Evolutionary conservation across 768 basidiomycete genomes (phyloP).

Genomic region (Pleurotus tuber-regium): DNA sequence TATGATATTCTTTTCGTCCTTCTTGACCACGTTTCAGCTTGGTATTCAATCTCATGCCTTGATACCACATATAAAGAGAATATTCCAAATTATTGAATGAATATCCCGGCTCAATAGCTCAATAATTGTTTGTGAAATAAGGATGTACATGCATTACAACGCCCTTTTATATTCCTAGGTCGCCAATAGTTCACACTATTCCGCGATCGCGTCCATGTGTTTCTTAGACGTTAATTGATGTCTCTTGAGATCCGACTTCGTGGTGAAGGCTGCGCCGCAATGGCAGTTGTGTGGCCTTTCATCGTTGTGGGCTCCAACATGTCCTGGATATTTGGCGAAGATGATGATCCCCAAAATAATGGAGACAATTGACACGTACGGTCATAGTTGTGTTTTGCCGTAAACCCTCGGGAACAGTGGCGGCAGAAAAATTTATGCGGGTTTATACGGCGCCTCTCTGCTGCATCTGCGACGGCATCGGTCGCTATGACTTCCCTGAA

Average conservation of each 20-base stretch:
- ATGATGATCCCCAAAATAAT: not conserved
- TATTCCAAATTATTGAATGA: no score
- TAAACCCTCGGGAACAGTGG: not conserved
- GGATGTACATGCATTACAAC: no score
- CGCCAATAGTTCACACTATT: not conserved
- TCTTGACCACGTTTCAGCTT: no score
- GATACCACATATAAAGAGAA: no score
- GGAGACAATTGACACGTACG: not conserved
- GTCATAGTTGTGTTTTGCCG: not conserved
- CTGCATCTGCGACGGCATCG: not conserved
- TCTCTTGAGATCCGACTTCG: not conserved
- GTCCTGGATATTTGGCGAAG: not conserved
- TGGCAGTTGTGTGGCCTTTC: not conserved
- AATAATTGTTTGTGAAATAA: no score
- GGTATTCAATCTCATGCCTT: no score
- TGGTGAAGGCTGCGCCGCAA: constrained; percentile 4
- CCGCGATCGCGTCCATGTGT: not conserved
- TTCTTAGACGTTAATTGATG: constrained; percentile 4
- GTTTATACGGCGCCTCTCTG: not conserved
- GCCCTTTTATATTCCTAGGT: no score
- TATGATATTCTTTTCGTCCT: no score
- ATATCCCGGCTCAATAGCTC: no score
- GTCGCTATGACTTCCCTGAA: not conserved
- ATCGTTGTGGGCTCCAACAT: not conserved
- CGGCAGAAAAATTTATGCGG: constrained; percentile 5